phyloP scores from a whole-genome alignment of 768 basidiomycete species.

The Trametes gibbosa region DNA sequence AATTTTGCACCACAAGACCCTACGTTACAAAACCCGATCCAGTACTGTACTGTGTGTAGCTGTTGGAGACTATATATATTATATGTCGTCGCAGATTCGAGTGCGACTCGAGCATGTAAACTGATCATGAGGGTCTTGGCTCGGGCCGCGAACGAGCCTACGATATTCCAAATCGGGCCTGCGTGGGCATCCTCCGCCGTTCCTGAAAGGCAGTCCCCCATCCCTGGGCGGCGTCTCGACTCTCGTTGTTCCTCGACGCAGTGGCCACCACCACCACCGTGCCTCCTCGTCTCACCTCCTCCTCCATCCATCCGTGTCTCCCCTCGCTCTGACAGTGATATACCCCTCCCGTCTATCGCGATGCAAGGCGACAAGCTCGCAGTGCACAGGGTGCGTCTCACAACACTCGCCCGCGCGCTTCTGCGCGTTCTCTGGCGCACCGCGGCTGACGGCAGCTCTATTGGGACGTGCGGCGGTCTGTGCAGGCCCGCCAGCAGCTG shows the following conservation, averaged over 20 bases:
- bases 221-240: not conserved
- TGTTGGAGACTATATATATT: too few relatives aligned
- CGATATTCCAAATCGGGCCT: not conserved
- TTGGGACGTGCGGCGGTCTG: too few relatives aligned
- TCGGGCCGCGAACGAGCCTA: too few relatives aligned
- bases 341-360: slow-evolving; percentile 1
- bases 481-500: slow-evolving; percentile 31
- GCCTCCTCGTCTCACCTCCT: not conserved
- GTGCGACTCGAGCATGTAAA: too few relatives aligned
- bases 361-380: slow-evolving; percentile 32
- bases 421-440: not conserved
- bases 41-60: too few relatives aligned
- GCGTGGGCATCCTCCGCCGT: not conserved
- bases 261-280: not conserved
- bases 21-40: too few relatives aligned
- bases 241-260: not conserved
- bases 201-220: not conserved
- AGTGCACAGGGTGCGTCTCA: slow-evolving; percentile 26
- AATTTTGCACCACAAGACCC: too few relatives aligned
- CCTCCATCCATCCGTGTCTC: not conserved
- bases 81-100: too few relatives aligned
- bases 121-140: too few relatives aligned
- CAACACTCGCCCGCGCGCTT: slow-evolving; percentile 3
- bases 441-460: too few relatives aligned
- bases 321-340: slow-evolving; percentile 11